Conservation (phyloP, 495 filamentous ascomycete species). For the Penicillium cosmopolitanum region DNA sequence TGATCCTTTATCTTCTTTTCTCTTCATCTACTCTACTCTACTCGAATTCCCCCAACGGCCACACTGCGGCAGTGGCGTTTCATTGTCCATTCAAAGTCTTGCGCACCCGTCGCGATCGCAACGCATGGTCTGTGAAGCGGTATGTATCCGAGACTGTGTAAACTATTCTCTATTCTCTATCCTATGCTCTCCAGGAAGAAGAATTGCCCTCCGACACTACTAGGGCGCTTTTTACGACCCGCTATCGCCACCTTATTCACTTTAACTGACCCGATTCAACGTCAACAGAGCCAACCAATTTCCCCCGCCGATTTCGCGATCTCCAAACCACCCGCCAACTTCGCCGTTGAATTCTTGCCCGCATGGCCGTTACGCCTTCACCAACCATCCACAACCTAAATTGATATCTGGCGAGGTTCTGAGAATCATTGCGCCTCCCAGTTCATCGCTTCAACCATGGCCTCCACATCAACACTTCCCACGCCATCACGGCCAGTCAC, state of each 20-base stretch:
- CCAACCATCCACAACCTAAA: conserved; percentile 10
- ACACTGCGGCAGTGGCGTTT: conserved; percentile 19
- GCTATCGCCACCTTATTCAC: neutral
- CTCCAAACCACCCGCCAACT: neutral
- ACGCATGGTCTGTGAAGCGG: conserved; percentile 30
- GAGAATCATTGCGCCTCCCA: neutral
- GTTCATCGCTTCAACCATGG: conserved; percentile 42
- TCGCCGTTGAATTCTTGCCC: conserved; percentile 5
- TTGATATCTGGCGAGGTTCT: conserved; percentile 4
- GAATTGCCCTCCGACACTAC: too few relatives aligned
- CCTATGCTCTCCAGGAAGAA: too few relatives aligned
- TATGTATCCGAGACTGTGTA: conserved; percentile 23
- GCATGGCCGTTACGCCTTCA: conserved; percentile 19
- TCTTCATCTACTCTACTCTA: conserved; percentile 2
- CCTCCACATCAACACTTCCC: conserved; percentile 62
- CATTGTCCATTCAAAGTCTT: neutral
- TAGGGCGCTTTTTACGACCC: too few relatives aligned
- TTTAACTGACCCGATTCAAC: neutral
- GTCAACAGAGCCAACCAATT: neutral
- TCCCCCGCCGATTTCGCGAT: conserved; percentile 1
- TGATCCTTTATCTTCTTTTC: neutral
- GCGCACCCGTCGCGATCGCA: conserved; percentile 23
- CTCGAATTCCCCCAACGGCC: neutral
- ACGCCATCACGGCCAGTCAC: conserved; percentile 59
- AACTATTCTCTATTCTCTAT: neutral